Conservation (phyloP, 352 stramenopile genomes). For the Bremia lactucae region DNA sequence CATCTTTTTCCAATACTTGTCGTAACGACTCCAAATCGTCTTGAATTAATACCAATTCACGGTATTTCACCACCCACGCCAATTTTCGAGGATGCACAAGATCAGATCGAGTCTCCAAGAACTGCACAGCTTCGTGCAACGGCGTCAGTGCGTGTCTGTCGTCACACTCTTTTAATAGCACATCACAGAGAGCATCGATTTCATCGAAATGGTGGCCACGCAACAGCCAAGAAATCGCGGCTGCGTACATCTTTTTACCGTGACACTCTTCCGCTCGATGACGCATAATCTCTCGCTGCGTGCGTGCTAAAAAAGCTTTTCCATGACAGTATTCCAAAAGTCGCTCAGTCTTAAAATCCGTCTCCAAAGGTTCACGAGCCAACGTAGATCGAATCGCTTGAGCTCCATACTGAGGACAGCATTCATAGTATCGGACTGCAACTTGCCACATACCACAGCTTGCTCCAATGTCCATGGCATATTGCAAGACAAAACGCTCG, state of each 20-base stretch:
- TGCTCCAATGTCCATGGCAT: conserved; percentile 51
- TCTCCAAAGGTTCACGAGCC: conserved; percentile 34
- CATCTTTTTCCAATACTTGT: conserved; percentile 15
- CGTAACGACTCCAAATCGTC: conserved; percentile 47
- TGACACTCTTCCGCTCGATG: conserved; percentile 36
- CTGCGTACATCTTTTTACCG: conserved; percentile 24
- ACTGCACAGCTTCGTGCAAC: conserved; percentile 60
- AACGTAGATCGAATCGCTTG: conserved; percentile 31
- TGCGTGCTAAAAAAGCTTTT: conserved; percentile 28
- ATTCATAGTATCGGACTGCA: conserved; percentile 48
- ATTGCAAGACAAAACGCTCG: conserved; percentile 55
- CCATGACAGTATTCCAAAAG: conserved; percentile 44
- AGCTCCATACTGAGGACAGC: conserved; percentile 41
- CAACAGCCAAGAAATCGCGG: conserved; percentile 56
- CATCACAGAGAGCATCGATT: conserved; percentile 44
- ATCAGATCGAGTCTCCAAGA: conserved; percentile 39
- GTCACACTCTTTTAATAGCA: conserved; percentile 40
- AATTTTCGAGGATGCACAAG: conserved; percentile 39
- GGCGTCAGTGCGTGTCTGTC: conserved; percentile 23
- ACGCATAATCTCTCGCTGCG: conserved; percentile 26
- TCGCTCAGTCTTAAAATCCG: conserved; percentile 48
- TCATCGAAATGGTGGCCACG: conserved; percentile 46
- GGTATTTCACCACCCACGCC: conserved; percentile 55
- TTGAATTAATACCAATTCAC: conserved; percentile 55
- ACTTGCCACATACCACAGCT: conserved; percentile 62